Base-by-base conservation (phyloP, 148 eudicot species). In the Bassia scoparia region DNA sequence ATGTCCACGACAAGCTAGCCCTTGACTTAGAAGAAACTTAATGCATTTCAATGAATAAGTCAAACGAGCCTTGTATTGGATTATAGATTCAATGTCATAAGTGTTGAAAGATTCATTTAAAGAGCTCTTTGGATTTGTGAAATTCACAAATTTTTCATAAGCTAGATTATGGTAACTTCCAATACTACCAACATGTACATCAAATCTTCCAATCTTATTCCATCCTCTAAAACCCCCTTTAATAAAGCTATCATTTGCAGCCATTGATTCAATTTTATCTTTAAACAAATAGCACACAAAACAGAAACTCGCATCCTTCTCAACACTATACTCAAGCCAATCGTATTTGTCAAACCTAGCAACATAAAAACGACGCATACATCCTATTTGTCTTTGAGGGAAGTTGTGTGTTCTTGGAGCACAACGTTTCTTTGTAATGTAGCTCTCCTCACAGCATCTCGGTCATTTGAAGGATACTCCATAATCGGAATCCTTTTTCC, bases 211-310 rank as follows among this genome's bases (percentile, higher is more conserved):
- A 0, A 24, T 44, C 8, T 41, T 44, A 3, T 72, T 61, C 76
- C 76, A 61, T 29, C 65, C 27, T 23, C 46, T 55, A 71, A 71
- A 71, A 21, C 74, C 65, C 43, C 46, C 52, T 8, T 16, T 72
- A 54, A 61, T 34, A 68, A 46, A 48, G 7, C 4, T 14, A 68
- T 49, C 21, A 23, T n/a, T n/a, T n/a, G 7, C 53, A 8, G 16
- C 53, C 53, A 9, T 49, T 15, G 17, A 15, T 49, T 7, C 17
- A 8, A 2, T 17, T 7, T 49, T 15, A 49, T 49, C 14, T 17
- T 49, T 49, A 17, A 49, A 49, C 17, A 49, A 49, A 17, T 7
- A 52, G 8, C 56, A 52, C 18, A 52, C 56, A 52, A 52, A 52
- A 24, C 56, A 52, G 21, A 52, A 52, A 1, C 24, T 24, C 23